A percentile compares a stretch with the other conserved stretches of the same genome.
These are phyloP conservation scores for Dryas alaskensis DNA, from an alignment of 306 rosid genomes.

Conservation along the genomic window DNA sequence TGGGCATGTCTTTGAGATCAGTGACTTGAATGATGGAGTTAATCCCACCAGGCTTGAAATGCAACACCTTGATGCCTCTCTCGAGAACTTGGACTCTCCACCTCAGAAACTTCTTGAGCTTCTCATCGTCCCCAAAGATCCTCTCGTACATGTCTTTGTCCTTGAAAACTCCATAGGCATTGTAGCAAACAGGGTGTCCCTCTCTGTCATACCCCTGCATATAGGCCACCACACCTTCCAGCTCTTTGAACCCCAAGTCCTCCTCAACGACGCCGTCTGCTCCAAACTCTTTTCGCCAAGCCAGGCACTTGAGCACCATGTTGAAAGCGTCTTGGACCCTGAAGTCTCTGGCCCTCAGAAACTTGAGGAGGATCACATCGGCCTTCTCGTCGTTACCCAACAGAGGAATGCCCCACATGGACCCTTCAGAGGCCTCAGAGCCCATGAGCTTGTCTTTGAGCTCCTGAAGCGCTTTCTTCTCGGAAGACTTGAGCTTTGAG, in stretches of 20 bases:
- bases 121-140: slow-evolving; percentile 83
- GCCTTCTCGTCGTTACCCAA: slow-evolving; percentile 60
- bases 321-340: slow-evolving; percentile 56
- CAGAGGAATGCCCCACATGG: slow-evolving; percentile 80
- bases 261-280: slow-evolving; percentile 67
- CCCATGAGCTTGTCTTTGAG: slow-evolving; percentile 53
- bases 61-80: slow-evolving; percentile 65
- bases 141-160: slow-evolving; percentile 83
- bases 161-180: slow-evolving; percentile 76
- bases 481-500: slow-evolving; percentile 64
- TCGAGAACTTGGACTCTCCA: slow-evolving; percentile 97
- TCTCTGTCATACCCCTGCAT: slow-evolving; percentile 80
- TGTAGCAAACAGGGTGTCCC: slow-evolving; percentile 93
- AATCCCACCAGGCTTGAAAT: slow-evolving; percentile 88
- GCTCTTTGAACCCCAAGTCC: slow-evolving; percentile 84
- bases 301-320: slow-evolving; percentile 67
- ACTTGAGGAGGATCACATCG: slow-evolving; percentile 83
- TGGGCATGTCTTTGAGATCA: slow-evolving; percentile 97
- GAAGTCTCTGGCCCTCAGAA: slow-evolving; percentile 88
- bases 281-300: slow-evolving; percentile 74
- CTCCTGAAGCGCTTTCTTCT: slow-evolving; percentile 68
- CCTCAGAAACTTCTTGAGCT: slow-evolving; percentile 76
- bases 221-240: slow-evolving; percentile 85
- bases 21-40: slow-evolving; percentile 89
- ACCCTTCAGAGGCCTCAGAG: slow-evolving; percentile 35